Percentiles rank a stretch among this genome's conserved stretches.
phyloP scores from a whole-genome alignment of 176 grass and related monocot species.

The Raddia distichophylla region DNA sequence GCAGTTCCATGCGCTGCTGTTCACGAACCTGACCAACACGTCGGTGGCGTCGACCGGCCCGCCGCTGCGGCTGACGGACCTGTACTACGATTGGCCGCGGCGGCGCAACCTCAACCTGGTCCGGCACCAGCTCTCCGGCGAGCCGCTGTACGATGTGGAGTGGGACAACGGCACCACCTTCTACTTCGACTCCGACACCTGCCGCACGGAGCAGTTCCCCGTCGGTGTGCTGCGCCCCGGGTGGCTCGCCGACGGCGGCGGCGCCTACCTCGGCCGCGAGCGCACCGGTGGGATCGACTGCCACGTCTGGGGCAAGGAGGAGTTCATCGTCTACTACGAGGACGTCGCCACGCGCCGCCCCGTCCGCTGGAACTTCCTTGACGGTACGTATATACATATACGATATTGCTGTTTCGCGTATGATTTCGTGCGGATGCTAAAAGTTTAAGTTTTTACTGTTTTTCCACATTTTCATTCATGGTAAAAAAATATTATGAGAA shows the following conservation, averaged over 20 bases:
- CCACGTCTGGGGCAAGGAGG: conserved; percentile 66
- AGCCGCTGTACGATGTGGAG: conserved; percentile 75
- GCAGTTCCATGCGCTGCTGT: conserved; percentile 69
- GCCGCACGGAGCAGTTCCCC: conserved; percentile 59
- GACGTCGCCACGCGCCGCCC: conserved; percentile 57
- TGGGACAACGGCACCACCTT: conserved; percentile 85
- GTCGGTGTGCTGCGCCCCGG: conserved; percentile 73
- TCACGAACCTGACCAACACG: conserved; percentile 67
- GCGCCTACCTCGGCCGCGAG: conserved; percentile 51
- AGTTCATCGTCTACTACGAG: conserved; percentile 78
- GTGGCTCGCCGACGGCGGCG: conserved; percentile 62
- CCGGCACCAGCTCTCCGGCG: conserved; percentile 51
- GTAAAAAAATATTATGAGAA: too few species aligned
- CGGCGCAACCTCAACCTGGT: conserved; percentile 80
- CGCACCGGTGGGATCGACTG: conserved; percentile 62
- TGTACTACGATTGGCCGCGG: conserved; percentile 79
- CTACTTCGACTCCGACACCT: conserved; percentile 58
- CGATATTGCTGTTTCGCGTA: too few species aligned
- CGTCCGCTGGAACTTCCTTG: conserved; percentile 76
- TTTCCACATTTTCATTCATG: too few species aligned
- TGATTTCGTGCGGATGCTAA: too few species aligned
- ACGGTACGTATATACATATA: conserved; percentile 23
- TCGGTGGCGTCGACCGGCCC: conserved; percentile 30
- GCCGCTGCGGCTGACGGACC: conserved; percentile 47
- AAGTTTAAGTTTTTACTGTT: too few species aligned